Percentiles rank a stretch among this genome's conserved stretches.
phyloP scores from a whole-genome alignment of 2,329 filamentous ascomycete species.

The Orbilia blumenaviensis region DNA sequence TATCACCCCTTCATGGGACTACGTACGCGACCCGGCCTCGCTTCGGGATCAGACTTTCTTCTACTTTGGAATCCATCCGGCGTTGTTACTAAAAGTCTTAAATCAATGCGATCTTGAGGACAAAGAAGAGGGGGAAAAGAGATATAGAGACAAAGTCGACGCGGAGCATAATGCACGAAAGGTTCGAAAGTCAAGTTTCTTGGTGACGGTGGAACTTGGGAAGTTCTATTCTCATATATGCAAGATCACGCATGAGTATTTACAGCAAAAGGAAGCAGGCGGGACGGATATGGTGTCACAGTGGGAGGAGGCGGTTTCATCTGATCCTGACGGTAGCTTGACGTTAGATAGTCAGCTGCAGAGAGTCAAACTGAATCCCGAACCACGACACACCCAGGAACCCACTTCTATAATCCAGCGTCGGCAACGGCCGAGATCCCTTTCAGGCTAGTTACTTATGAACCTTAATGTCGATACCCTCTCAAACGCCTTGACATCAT shows the following conservation, averaged over 20 bases:
- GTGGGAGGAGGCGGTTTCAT: too few species aligned
- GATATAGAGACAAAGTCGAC: background rate
- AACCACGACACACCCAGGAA: too few species aligned
- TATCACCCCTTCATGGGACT: background rate
- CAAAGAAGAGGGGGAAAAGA: background rate
- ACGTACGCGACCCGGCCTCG: background rate
- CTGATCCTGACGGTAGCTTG: background rate
- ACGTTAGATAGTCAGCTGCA: too few species aligned
- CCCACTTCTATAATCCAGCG: background rate
- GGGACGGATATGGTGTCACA: too few species aligned
- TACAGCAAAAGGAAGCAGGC: background rate
- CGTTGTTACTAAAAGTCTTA: constrained; percentile 1
- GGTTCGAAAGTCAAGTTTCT: background rate
- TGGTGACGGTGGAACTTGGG: constrained; percentile 2
- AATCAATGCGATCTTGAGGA: constrained; percentile 12
- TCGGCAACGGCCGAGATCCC: too few species aligned
- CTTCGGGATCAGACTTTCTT: constrained; percentile 10
- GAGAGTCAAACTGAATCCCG: too few species aligned
- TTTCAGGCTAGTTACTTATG: too few species aligned
- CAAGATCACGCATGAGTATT: background rate
- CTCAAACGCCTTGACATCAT: too few species aligned
- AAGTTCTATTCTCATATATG: background rate
- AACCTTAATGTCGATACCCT: too few species aligned
- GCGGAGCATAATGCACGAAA: background rate
- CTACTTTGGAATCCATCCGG: background rate